Percentiles rank a stretch among this genome's conserved stretches.
Evolutionary conservation across 371 early-diverging fungal species (phyloP).

Genomic region (Zychaea mexicana): DNA sequence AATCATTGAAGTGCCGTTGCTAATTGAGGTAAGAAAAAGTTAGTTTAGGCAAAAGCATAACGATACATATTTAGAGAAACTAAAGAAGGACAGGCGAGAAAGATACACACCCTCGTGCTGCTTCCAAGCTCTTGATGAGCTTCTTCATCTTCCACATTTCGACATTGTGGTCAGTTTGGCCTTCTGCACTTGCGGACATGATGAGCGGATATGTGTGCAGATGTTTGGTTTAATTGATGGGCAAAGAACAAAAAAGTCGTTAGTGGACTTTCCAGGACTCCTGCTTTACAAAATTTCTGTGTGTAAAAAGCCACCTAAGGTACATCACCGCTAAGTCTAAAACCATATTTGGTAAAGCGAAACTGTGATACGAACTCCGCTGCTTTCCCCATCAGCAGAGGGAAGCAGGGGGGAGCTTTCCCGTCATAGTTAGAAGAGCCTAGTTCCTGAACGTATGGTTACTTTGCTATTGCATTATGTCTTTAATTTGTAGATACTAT

Average conservation of each 20-base stretch:
- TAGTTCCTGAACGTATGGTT: too few relatives aligned
- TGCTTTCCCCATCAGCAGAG: too few relatives aligned
- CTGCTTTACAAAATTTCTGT: constrained; percentile 6
- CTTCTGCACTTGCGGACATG: constrained; percentile 18
- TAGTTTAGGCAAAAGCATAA: background rate
- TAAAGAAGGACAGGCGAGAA: background rate
- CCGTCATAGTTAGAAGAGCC: too few relatives aligned
- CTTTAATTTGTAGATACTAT: too few relatives aligned
- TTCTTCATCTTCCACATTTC: constrained; percentile 98
- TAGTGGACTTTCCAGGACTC: background rate
- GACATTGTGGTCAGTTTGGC: constrained; percentile 72
- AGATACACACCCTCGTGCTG: constrained; percentile 91
- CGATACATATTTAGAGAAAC: too few relatives aligned
- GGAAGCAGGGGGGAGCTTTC: too few relatives aligned
- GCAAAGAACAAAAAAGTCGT: background rate
- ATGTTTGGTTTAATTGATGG: background rate
- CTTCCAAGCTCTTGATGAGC: constrained; percentile 94
- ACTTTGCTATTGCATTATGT: too few relatives aligned
- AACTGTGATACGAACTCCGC: too few relatives aligned
- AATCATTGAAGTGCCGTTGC: constrained; percentile 99
- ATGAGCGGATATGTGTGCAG: background rate
- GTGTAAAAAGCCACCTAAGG: constrained; percentile 4
- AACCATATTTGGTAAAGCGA: background rate
- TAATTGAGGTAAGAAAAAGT: constrained; percentile 34
- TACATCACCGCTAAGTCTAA: background rate